phyloP scores from a whole-genome alignment of 2,329 filamentous ascomycete genomes.

The Aplosporella prunicola region DNA sequence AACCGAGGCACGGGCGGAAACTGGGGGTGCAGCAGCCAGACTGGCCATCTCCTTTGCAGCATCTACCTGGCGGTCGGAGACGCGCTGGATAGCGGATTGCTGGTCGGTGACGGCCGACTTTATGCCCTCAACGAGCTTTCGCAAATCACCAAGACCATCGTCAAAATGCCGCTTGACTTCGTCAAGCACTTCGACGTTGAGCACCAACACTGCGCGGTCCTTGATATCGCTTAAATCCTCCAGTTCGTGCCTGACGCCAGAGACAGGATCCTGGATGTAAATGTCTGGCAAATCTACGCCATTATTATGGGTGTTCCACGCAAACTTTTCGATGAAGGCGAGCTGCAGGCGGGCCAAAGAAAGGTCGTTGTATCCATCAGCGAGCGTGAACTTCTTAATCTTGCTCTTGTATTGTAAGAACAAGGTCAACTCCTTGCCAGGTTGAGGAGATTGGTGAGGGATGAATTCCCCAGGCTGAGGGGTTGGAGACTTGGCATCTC shows the following conservation, averaged over 20 bases:
- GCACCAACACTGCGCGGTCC: conserved; percentile 85
- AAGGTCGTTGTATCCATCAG: conserved; percentile 74
- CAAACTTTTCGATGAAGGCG: conserved; percentile 98
- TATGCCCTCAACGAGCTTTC: conserved; percentile 74
- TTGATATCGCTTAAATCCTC: conserved; percentile 91
- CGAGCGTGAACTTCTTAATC: conserved; percentile 88
- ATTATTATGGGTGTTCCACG: conserved; percentile 95
- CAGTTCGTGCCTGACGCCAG: conserved; percentile 90
- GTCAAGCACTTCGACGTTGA: conserved; percentile 87
- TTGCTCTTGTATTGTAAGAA: conserved; percentile 96
- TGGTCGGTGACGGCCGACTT: conserved; percentile 78
- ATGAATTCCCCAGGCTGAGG: conserved; percentile 36
- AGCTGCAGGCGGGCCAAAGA: conserved; percentile 83
- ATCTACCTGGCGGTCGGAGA: conserved; percentile 86
- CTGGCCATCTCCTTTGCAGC: conserved; percentile 77
- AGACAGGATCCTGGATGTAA: conserved; percentile 92
- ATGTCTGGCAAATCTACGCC: conserved; percentile 91
- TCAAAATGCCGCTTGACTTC: conserved; percentile 96
- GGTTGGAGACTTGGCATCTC: conserved; percentile 27
- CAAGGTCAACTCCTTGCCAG: conserved; percentile 79
- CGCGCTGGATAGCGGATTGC: conserved; percentile 67
- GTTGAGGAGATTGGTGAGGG: conserved; percentile 55
- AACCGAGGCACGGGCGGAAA: conserved; percentile 27
- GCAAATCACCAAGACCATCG: conserved; percentile 73
- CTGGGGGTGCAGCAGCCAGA: conserved; percentile 40